Evolutionary conservation across 2,329 filamentous ascomycete genomes (phyloP).

Genomic region (Botrytis galanthina): DNA sequence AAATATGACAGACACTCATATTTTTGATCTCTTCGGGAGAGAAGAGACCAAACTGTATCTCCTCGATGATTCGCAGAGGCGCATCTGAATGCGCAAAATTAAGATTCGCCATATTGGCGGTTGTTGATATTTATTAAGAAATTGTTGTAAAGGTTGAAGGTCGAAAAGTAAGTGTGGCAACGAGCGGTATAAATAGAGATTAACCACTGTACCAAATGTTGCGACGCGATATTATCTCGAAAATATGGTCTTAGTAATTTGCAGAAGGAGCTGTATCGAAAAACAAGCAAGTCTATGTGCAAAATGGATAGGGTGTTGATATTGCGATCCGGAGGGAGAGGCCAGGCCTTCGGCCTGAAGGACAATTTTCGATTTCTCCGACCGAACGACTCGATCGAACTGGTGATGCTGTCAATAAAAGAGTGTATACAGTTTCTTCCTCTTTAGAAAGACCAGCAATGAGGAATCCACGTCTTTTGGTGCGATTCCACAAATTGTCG

Average conservation of each 20-base stretch:
- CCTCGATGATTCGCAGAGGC: conserved; percentile 95
- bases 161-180: conserved; percentile 22
- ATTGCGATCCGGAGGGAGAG: conserved; percentile 37
- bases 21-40: conserved; percentile 99
- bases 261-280: conserved; percentile 22
- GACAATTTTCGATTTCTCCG: conserved; percentile 29
- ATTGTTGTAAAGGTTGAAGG: conserved; percentile 9
- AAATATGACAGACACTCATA: conserved; percentile 94
- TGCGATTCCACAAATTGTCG: conserved; percentile 36
- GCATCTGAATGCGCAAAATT: conserved; percentile 89
- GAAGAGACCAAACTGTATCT: conserved; percentile 98
- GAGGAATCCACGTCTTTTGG: conserved; percentile 39
- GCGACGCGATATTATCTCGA: conserved; percentile 30
- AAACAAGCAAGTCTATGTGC: conserved; percentile 29
- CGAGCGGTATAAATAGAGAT: conserved; percentile 22
- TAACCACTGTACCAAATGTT: conserved; percentile 23
- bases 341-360: conserved; percentile 30
- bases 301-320: conserved; percentile 28
- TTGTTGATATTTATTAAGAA: conserved; percentile 21
- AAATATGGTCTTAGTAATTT: conserved; percentile 19
- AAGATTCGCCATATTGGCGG: conserved; percentile 79
- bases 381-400: conserved; percentile 31
- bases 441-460: conserved; percentile 35
- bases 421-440: conserved; percentile 35
- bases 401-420: conserved; percentile 28